Evolutionary conservation across 805 yeast species (phyloP), one percentile per base, ranked within the genome.

Genomic region (Starmerella geochares): DNA sequence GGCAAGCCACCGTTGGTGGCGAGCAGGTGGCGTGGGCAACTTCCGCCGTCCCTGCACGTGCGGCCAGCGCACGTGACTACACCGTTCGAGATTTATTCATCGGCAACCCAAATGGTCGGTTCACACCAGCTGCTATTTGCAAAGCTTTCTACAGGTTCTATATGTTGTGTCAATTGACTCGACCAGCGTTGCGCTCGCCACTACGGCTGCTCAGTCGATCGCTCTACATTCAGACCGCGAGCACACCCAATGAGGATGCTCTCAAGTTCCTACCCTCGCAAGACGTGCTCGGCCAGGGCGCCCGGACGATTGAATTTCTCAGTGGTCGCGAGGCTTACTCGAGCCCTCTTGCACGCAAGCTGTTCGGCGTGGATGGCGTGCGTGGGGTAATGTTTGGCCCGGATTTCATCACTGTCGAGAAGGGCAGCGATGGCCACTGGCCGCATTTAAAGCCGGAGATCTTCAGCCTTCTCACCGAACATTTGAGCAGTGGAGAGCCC

Each of bases 201-300:
- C 20, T 14, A 17, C 17, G 39, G 40, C 33, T 45, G 21, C 32
- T 50, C 14, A 28, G 19, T 20, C 57, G 59, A 31, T 47, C 47
- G 21, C 39, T 66, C 53, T 65, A 62, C 51, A 86, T 86, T 39
- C 94, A 85, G 63, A 86, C 95, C 0, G 80, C 82, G 29, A 78
- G 80, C 27, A 86, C 95, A 0, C 95, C 95, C 1, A 86, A 86
- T 62, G 88, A 80, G 48, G 80, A 84, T 58, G 95, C 95, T 0
- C 66, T 86, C 50, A 86, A 86, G 70, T 86, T 86, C 59, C 65
- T 85, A 28, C 95, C 95, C 0, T 80, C 86, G 11, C 77, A 74
- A 66, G 70, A 71, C 39, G 76, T 86, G n/a, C 67, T 86, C 16
- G 82, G 82, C 2, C 72, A 70, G 19, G 77, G 78, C 37, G 73